Evolutionary conservation across 139 green algal genomes (phyloP), one percentile per base, ranked within the genome.

Genomic region (Trebouxia sp.): DNA sequence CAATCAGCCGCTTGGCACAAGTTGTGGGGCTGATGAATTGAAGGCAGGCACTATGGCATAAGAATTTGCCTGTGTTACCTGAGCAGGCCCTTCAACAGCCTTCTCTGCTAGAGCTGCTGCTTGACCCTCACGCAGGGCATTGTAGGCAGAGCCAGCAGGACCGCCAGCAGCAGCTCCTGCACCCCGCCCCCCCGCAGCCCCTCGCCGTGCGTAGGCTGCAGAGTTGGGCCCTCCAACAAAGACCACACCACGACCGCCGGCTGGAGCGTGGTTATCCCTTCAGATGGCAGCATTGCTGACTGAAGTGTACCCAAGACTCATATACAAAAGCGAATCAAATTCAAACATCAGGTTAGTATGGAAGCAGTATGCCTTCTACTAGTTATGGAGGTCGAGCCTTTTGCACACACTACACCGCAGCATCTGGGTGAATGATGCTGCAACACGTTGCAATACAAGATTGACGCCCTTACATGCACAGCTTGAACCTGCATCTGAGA

Each of bases 141-240:
- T 53, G 47, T 53, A 53, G 47, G 47, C 47, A 26, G 47, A 53
- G 47, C 3, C 20, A 17, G 24, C 55, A 37, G 62, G 14, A 39
- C 58, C 58, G 30, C 24, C 22, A 17, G 32, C 62, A 24, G 62
- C 14, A 30, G 62, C 14, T 0, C 62, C 62, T 45, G 47, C 47
- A 14, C 62, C 62, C 42, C 10, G 28, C 10, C 62, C n/a, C 32
- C 62, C 37, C 8, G 62, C 62, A 72, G 47, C 37, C 42, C 35
- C 37, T 11, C 32, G 62, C 20, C 62, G 42, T 12, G 62, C 62
- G 15, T 43, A 72, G 20, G 62, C 35, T 72, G 62, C 35, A 30
- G 62, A 43, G 35, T 72, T 72, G 56, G 56, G 56, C 11, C 62
- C 62, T 43, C 62, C 62, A 5, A 72, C 62, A 45, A 72, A 72